Base-by-base conservation (phyloP, 2,329 filamentous ascomycete genomes). In the Penicillium brevicompactum region DNA sequence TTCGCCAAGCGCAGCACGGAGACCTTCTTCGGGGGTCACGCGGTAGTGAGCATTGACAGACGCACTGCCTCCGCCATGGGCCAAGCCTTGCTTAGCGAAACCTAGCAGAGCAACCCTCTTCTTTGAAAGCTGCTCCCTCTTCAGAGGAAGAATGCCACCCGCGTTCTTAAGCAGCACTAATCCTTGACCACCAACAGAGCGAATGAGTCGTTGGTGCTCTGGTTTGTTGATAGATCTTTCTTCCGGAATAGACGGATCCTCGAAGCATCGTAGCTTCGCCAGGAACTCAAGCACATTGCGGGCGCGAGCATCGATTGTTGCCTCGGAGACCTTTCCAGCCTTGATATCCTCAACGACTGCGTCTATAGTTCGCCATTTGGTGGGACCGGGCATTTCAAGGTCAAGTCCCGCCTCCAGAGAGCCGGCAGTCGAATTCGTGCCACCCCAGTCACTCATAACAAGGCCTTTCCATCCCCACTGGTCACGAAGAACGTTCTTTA, bases 161-260 rank as follows among this genome's bases (percentile, higher is more conserved):
- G 89, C 81, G 65, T 92, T 92, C 73, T 91, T 90, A 24, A 91
- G 74, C 9, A 91, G 76, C 1, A 91, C 87, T 16, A 90, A 85
- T 14, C 84, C 84, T 66, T 89, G 86, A 11, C 83, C 81, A 43
- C 84, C 87, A 30, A 87, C 78, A 59, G 80, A 78, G n/a, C 88
- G 80, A 7, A 90, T 80, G 43, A 90, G 75, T 13, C 77, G 80
- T 1, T 84, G 80, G 37, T 84, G 84, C 66, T 87, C 82, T 0
- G 80, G 78, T 0, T 82, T 87, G 65, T 90, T 75, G 14, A 77
- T 74, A 0, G 74, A 78, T 43, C 67, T 71, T 66, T 86, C 83
- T 0, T 85, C 81, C 3, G 78, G 74, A 8, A 87, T 76, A 0
- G 78, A 80, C 3, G 80, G 78, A 18, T 76, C 76, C 45, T 37